A percentile compares a stretch with the other conserved stretches of the same genome.
Conservation (phyloP, 208 protist genomes). For the Novymonas esmeraldas region DNA sequence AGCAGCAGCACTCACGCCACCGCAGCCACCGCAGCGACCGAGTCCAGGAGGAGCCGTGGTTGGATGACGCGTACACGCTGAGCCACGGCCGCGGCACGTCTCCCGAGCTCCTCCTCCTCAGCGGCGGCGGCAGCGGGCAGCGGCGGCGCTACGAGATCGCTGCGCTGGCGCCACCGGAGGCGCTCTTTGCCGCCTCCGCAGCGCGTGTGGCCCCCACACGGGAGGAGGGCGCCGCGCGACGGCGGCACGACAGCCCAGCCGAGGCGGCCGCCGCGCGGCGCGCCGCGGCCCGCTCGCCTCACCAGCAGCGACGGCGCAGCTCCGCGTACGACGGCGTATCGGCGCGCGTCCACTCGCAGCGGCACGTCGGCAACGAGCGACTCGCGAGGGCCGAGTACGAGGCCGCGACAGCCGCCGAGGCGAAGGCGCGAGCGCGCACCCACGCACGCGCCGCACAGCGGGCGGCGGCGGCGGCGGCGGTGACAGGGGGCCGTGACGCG, state of each 20-base stretch:
- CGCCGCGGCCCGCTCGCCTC: neutral
- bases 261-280: slow-evolving; percentile 8
- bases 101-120: neutral
- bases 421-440: neutral
- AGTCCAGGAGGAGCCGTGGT: slow-evolving; percentile 16
- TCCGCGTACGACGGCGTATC: neutral
- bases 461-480: neutral
- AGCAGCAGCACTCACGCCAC: neutral
- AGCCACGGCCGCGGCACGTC: slow-evolving; percentile 5
- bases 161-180: slow-evolving; percentile 9
- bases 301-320: neutral
- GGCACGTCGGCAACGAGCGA: neutral
- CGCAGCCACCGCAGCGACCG: neutral
- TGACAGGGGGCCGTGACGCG: neutral
- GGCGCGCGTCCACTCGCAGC: slow-evolving; percentile 1
- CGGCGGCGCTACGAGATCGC: slow-evolving; percentile 12
- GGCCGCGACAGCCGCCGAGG: slow-evolving; percentile 11
- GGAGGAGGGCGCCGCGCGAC: neutral
- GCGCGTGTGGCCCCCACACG: neutral
- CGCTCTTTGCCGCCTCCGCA: slow-evolving; percentile 9
- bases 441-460: neutral
- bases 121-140: neutral
- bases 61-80: slow-evolving; percentile 16
- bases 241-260: slow-evolving; percentile 7
- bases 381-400: slow-evolving; percentile 16